Evolutionary conservation across 768 basidiomycete genomes (phyloP).

Genomic region (Termitomyces sp.): DNA sequence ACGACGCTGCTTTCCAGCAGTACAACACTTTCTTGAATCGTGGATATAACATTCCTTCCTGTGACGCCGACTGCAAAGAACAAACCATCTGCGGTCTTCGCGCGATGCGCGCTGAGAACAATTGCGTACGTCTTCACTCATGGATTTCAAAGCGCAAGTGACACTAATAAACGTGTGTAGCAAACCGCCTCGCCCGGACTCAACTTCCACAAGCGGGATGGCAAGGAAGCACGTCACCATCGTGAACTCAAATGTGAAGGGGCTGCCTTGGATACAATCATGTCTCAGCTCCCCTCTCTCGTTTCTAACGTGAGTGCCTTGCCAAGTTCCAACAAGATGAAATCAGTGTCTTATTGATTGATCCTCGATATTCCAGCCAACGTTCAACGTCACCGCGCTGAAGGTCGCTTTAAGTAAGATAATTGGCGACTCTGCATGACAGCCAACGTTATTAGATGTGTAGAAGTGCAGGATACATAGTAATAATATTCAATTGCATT

Average conservation of each 20-base stretch:
- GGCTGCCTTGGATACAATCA: constrained; percentile 1
- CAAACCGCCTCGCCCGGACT: constrained; percentile 2
- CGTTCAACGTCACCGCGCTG: background rate
- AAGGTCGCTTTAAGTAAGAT: background rate
- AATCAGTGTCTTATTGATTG: background rate
- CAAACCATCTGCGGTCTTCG: constrained; percentile 40
- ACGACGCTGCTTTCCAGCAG: constrained; percentile 41
- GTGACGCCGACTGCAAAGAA: constrained; percentile 35
- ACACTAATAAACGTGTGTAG: background rate
- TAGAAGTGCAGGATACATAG: no score
- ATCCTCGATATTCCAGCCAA: background rate
- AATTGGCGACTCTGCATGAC: background rate
- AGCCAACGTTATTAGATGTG: background rate
- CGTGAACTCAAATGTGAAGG: constrained; percentile 8
- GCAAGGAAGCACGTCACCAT: background rate
- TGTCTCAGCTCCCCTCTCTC: constrained; percentile 4
- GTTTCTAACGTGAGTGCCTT: background rate
- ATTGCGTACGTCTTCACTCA: constrained; percentile 29
- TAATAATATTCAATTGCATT: no score
- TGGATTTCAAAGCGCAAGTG: background rate
- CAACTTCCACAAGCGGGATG: constrained; percentile 7
- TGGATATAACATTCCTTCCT: constrained; percentile 30
- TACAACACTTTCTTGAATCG: constrained; percentile 43
- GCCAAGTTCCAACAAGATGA: background rate
- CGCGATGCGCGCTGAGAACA: constrained; percentile 37